Evolutionary conservation across 192 early-diverging fungal genomes (phyloP).

Genomic region (Umbelopsis sp.): DNA sequence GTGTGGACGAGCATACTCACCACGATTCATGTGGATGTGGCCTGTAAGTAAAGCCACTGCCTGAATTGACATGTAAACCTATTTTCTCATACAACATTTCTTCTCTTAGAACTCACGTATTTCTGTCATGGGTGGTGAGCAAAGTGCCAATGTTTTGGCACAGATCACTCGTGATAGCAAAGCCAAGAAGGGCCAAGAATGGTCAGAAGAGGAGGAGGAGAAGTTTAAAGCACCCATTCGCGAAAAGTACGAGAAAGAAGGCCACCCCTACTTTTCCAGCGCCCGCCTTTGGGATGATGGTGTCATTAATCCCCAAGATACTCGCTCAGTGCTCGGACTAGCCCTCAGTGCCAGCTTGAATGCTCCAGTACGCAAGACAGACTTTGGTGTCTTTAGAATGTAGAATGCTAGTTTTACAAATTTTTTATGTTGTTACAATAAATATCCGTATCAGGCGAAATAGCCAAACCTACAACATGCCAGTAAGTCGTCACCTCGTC

Average conservation of each 20-base stretch:
- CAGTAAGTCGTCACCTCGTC: too few relatives aligned
- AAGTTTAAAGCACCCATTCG: constrained; percentile 83
- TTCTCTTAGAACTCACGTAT: constrained; percentile 72
- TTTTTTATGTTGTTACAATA: background rate
- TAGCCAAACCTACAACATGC: background rate
- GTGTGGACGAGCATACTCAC: constrained; percentile 93
- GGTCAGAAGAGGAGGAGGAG: constrained; percentile 77
- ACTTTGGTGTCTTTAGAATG: constrained; percentile 98
- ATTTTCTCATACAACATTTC: background rate
- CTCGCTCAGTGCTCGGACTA: constrained; percentile 85
- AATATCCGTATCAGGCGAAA: background rate
- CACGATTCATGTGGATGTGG: constrained; percentile 97
- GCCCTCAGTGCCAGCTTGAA: constrained; percentile 81
- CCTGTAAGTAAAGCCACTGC: constrained; percentile 56
- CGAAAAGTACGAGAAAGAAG: constrained; percentile 88
- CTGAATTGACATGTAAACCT: background rate
- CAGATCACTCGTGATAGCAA: constrained; percentile 85
- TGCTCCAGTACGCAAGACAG: constrained; percentile 68
- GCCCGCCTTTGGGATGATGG: constrained; percentile 95
- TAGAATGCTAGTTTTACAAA: constrained; percentile 45
- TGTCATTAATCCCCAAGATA: constrained; percentile 87
- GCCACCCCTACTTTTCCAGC: constrained; percentile 93
- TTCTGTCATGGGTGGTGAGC: constrained; percentile 98
- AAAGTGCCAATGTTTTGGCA: constrained; percentile 90
- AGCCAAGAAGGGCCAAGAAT: constrained; percentile 73